A percentile compares a stretch with the other conserved stretches of the same genome.
Evolutionary conservation across 371 early-diverging fungal species (phyloP).

Genomic region (Syncephalis fuscata): DNA sequence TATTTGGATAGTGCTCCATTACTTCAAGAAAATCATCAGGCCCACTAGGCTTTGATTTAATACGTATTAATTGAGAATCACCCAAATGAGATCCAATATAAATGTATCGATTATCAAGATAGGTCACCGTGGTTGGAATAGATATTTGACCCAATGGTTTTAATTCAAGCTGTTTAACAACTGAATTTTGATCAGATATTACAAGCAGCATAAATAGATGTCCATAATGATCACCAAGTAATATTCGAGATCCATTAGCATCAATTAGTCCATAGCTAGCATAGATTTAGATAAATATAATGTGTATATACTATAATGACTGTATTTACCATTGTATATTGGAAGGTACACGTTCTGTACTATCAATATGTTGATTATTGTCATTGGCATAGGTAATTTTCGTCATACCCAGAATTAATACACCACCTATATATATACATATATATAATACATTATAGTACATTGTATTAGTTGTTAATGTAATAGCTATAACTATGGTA

Average conservation of each 20-base stretch:
- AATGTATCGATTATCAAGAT: slow-evolving; percentile 40
- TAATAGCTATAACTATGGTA: slow-evolving; percentile 4
- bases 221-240: slow-evolving; percentile 65
- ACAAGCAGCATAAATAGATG: slow-evolving; percentile 33
- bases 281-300: background rate
- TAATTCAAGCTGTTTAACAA: slow-evolving; percentile 5
- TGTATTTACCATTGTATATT: slow-evolving; percentile 1
- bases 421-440: slow-evolving; percentile 1
- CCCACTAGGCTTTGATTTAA: slow-evolving; percentile 16
- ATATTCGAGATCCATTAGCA: slow-evolving; percentile 28
- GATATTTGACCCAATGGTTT: slow-evolving; percentile 7
- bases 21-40: slow-evolving; percentile 22
- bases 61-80: slow-evolving; percentile 55
- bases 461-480: background rate
- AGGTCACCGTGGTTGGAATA: slow-evolving; percentile 42
- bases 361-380: slow-evolving; percentile 8
- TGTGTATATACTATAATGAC: background rate
- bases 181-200: slow-evolving; percentile 12
- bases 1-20: slow-evolving; percentile 45
- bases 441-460: too few relatives aligned
- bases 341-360: slow-evolving; percentile 10
- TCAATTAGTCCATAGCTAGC: slow-evolving; percentile 24
- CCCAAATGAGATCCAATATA: slow-evolving; percentile 72
- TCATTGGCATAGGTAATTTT: slow-evolving; percentile 7
- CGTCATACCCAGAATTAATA: background rate